Percentiles rank a stretch among this genome's conserved stretches.
Conservation (phyloP, 305 asterid genomes). For the Solanum aculeatissimum region DNA sequence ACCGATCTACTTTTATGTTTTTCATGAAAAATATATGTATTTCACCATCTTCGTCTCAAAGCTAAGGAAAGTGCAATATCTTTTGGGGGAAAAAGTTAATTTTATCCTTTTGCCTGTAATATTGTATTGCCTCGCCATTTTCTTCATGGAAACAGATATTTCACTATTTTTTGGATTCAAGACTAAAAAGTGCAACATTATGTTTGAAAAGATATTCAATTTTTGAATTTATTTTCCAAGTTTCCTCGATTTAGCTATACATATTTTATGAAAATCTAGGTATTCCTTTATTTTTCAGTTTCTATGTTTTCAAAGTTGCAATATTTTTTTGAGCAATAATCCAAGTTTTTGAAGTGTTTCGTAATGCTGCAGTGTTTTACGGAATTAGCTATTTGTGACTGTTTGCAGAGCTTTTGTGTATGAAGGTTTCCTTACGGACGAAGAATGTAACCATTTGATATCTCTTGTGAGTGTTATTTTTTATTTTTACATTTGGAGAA, state of each 20-base stretch:
- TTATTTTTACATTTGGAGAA: background rate
- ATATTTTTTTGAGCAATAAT: background rate
- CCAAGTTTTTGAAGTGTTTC: background rate
- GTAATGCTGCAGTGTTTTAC: background rate
- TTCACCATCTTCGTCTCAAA: background rate
- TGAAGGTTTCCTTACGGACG: slow-evolving; percentile 77
- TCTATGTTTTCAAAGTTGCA: background rate
- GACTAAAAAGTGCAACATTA: background rate
- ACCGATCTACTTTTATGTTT: background rate
- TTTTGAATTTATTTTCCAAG: background rate
- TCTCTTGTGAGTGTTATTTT: slow-evolving; percentile 54
- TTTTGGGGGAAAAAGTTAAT: background rate
- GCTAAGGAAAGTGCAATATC: background rate
- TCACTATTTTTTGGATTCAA: background rate
- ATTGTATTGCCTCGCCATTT: background rate
- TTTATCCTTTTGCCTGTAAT: background rate
- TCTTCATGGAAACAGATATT: slow-evolving; percentile 41
- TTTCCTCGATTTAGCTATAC: background rate
- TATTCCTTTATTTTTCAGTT: background rate
- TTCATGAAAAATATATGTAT: background rate
- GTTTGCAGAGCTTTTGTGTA: slow-evolving; percentile 72
- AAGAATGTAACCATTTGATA: slow-evolving; percentile 77
- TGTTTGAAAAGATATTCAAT: background rate
- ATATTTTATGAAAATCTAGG: background rate
- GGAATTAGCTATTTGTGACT: background rate